Evolutionary conservation across 23 red algal genomes (phyloP), one percentile per base, ranked within the genome.

Genomic region (Gracilaria vermiculophylla): DNA sequence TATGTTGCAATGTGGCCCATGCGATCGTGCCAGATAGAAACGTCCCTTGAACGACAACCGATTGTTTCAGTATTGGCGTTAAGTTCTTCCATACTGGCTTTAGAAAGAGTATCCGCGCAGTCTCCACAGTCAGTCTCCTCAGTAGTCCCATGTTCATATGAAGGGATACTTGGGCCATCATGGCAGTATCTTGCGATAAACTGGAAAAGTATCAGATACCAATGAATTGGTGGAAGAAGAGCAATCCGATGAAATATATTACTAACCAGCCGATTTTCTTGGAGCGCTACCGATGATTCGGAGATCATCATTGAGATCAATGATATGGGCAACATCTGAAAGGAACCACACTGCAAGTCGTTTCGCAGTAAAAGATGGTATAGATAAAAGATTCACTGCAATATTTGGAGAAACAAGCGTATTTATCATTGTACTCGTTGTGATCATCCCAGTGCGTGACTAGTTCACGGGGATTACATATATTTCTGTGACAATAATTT

Each of bases 381-480:
- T 61, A 31, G 81, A 85, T 0, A 85, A 49, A 7, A 85, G 61
- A 20, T 34, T 71, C 81, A 71, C 51, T 24, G 41, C 81, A 25
- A 70, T 47, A 51, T 71, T 49, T 14, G n/a, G 20, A 4, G 81
- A 64, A n/a, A 61, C 60, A 5, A 47, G 2, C 31, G 62, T 85
- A 9, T 85, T 85, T 0, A 23, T 69, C 21, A 85, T 24, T 25
- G 81, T 25, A 6, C n/a, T 14, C 2, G 53, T 53, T 40, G 62
- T 48, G n/a, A n/a, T n/a, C n/a, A n/a, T n/a, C n/a, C n/a, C n/a
- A n/a, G n/a, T n/a, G n/a, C n/a, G n/a, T n/a, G n/a, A n/a, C n/a
- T n/a, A n/a, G n/a, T n/a, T n/a, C n/a, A n/a, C n/a, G n/a, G n/a
- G n/a, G n/a, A n/a, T n/a, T n/a, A n/a, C n/a, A n/a, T n/a, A n/a